Percentiles rank a stretch among this genome's conserved stretches.
Conservation (phyloP, 1,284 basidiomycete species). For the Ustilago shanxiensis region DNA sequence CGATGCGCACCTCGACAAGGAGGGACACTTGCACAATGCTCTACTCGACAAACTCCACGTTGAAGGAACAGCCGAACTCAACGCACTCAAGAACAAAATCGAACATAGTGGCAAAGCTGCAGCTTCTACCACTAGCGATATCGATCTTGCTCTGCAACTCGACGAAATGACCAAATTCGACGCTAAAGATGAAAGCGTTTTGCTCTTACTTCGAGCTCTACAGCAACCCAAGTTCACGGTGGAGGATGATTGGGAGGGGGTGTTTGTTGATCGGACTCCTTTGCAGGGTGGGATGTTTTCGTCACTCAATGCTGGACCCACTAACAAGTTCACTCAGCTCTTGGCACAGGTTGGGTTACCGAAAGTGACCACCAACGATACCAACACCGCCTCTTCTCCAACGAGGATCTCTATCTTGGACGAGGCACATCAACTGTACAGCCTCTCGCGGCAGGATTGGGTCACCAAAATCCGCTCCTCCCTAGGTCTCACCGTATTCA, state of each 20-base stretch:
- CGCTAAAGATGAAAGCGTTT: conserved; percentile 31
- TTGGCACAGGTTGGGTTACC: conserved; percentile 36
- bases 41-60: conserved; percentile 34
- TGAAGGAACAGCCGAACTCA: conserved; percentile 27
- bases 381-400: neutral
- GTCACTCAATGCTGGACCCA: conserved; percentile 24
- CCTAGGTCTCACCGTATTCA: conserved; percentile 45
- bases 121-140: neutral
- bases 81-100: conserved; percentile 23
- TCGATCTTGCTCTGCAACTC: conserved; percentile 19
- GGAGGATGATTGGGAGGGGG: conserved; percentile 32
- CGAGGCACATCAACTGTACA: conserved; percentile 36
- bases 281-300: conserved; percentile 18
- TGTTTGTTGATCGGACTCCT: conserved; percentile 32
- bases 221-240: conserved; percentile 24
- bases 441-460: conserved; percentile 39
- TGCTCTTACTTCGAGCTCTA: conserved; percentile 43
- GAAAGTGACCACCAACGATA: conserved; percentile 1
- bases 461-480: conserved; percentile 18
- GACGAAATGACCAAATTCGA: conserved; percentile 33
- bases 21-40: conserved; percentile 38
- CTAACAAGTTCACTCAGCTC: conserved; percentile 46
- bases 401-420: conserved; percentile 25
- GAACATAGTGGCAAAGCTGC: conserved; percentile 7
- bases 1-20: conserved; percentile 26